Percentiles rank a stretch among this genome's conserved stretches.
These are phyloP conservation scores for Calonectria fujianensis DNA, from an alignment of 2,329 filamentous ascomycete genomes.

Conservation along the genomic window DNA sequence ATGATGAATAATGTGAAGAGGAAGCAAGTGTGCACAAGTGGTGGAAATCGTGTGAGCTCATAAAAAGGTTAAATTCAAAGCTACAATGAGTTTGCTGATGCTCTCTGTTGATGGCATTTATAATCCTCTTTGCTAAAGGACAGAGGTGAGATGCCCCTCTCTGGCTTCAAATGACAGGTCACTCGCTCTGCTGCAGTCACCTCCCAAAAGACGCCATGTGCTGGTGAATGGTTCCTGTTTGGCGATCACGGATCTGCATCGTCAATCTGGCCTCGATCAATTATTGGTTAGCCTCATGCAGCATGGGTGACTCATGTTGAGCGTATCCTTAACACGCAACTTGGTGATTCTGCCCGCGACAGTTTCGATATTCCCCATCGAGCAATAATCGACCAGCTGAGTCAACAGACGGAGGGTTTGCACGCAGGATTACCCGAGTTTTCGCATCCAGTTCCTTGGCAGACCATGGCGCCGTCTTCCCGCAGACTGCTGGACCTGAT, in stretches of 20 bases:
- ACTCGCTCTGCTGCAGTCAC: constrained; percentile 1
- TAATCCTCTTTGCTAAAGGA: not conserved
- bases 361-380: not conserved
- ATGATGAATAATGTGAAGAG: constrained; percentile 40
- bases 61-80: too few relatives aligned
- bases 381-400: constrained; percentile 9
- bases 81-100: not conserved
- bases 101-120: not conserved
- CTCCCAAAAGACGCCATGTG: not conserved
- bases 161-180: constrained; percentile 16
- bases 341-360: too few relatives aligned
- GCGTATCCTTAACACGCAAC: too few relatives aligned
- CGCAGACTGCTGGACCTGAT: constrained; percentile 62
- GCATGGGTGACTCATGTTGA: constrained; percentile 13
- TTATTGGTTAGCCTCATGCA: constrained; percentile 33
- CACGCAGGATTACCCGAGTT: constrained; percentile 8
- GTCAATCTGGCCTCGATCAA: constrained; percentile 3
- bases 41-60: not conserved
- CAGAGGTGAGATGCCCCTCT: constrained; percentile 19
- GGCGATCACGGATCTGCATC: not conserved
- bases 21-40: not conserved
- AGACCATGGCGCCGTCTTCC: constrained; percentile 36
- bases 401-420: not conserved
- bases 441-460: constrained; percentile 35
- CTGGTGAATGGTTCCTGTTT: not conserved